A percentile compares a stretch with the other conserved stretches of the same genome.
phyloP scores from a whole-genome alignment of 305 asterid genomes.

The Nicotiana rustica region DNA sequence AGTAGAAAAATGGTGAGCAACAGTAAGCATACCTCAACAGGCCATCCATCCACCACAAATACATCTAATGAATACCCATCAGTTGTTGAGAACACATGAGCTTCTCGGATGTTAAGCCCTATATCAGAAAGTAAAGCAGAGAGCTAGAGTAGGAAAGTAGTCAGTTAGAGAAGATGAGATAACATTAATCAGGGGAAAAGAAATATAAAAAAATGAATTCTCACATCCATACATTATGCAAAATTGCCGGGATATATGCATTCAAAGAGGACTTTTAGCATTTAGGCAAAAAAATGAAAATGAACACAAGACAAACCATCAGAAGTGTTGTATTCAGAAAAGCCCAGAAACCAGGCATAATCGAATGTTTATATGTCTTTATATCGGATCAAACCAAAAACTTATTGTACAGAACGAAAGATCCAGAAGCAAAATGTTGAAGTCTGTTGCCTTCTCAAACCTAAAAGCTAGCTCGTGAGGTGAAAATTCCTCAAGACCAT shows the following conservation, averaged over 20 bases:
- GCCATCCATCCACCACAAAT: conserved; percentile 99
- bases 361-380: background rate
- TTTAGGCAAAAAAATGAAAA: conserved; percentile 8
- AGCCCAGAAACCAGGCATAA: background rate
- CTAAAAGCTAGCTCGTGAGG: conserved; percentile 4
- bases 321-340: background rate
- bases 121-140: conserved; percentile 95
- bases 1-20: conserved; percentile 36
- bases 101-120: conserved; percentile 97
- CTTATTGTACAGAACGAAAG: background rate
- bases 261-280: conserved; percentile 25
- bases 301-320: background rate
- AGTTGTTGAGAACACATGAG: conserved; percentile 92
- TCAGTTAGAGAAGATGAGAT: conserved; percentile 31
- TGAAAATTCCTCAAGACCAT: background rate
- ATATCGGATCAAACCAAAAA: background rate
- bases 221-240: background rate
- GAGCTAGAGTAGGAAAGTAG: conserved; percentile 62
- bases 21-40: conserved; percentile 68
- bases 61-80: conserved; percentile 95
- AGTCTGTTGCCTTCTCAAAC: background rate
- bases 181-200: conserved; percentile 24
- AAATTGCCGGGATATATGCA: background rate
- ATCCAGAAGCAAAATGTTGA: background rate
- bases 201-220: background rate